These are phyloP conservation scores for Rhexocercosporidium sp. DNA, from an alignment of 2,329 filamentous ascomycete genomes.

Conservation along the genomic window DNA sequence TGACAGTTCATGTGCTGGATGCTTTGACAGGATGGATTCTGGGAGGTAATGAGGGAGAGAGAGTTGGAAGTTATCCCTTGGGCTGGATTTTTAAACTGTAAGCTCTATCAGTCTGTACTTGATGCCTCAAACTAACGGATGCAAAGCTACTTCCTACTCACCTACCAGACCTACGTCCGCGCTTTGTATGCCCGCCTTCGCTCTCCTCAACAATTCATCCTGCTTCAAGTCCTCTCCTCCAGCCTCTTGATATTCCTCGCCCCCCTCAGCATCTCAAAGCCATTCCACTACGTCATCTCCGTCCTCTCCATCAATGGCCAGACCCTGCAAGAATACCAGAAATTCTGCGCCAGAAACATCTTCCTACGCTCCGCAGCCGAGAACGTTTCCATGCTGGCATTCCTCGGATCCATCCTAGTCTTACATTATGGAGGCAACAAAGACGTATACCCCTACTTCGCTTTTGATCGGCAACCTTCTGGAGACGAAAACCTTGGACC, in stretches of 20 bases:
- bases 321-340: conserved; percentile 67
- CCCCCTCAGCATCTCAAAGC: conserved; percentile 66
- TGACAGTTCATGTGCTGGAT: conserved; percentile 69
- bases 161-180: conserved; percentile 74
- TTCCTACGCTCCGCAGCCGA: conserved; percentile 72
- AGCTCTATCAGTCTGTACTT: conserved; percentile 37
- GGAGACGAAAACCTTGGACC: conserved; percentile 6
- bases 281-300: conserved; percentile 60
- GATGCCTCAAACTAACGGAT: conserved; percentile 4
- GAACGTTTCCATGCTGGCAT: conserved; percentile 71
- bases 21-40: conserved; percentile 70
- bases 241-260: conserved; percentile 66
- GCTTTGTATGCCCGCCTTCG: conserved; percentile 71
- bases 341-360: conserved; percentile 68
- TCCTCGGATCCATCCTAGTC: conserved; percentile 68
- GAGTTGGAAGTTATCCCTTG: conserved; percentile 72
- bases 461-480: conserved; percentile 56
- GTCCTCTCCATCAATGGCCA: conserved; percentile 62
- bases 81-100: conserved; percentile 75
- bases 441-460: conserved; percentile 72
- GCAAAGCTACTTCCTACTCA: conserved; percentile 47
- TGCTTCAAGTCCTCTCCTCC: conserved; percentile 68
- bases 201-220: conserved; percentile 67
- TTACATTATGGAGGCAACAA: conserved; percentile 71
- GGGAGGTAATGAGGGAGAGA: conserved; percentile 67